phyloP scores from a whole-genome alignment of 2,329 filamentous ascomycete genomes.

The Aschersonia sp. region DNA sequence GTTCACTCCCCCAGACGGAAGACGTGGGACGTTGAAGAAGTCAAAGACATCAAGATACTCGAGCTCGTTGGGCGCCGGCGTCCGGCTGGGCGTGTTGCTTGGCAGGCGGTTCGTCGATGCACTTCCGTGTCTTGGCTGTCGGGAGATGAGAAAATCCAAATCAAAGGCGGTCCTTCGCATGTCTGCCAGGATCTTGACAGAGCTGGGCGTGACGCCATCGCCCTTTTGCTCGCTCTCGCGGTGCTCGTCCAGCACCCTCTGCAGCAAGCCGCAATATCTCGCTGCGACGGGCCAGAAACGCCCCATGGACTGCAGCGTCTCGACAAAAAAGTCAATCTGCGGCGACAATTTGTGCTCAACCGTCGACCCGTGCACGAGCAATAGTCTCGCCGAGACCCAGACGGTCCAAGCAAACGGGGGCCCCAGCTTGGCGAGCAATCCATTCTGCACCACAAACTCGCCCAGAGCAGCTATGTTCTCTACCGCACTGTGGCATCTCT shows the following conservation, averaged over 20 bases:
- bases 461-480: slow-evolving; percentile 68
- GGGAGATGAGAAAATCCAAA: slow-evolving; percentile 75
- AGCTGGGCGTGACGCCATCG: slow-evolving; percentile 63
- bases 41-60: slow-evolving; percentile 90
- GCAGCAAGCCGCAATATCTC: slow-evolving; percentile 65
- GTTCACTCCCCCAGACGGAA: slow-evolving; percentile 35
- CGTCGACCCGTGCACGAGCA: slow-evolving; percentile 81
- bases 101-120: slow-evolving; percentile 27
- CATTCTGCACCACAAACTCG: slow-evolving; percentile 62
- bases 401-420: slow-evolving; percentile 85
- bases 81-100: slow-evolving; percentile 45
- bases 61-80: slow-evolving; percentile 65
- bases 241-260: slow-evolving; percentile 76
- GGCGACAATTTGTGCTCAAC: slow-evolving; percentile 72
- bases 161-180: slow-evolving; percentile 88
- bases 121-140: slow-evolving; percentile 47
- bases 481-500: slow-evolving; percentile 70
- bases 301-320: slow-evolving; percentile 68
- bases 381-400: slow-evolving; percentile 77
- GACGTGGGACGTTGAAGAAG: slow-evolving; percentile 79
- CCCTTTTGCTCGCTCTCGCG: slow-evolving; percentile 61
- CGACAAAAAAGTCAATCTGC: slow-evolving; percentile 69
- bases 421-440: slow-evolving; percentile 64
- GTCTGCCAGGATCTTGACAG: slow-evolving; percentile 75
- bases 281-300: slow-evolving; percentile 74